Percentiles rank a stretch among this genome's conserved stretches.
Evolutionary conservation across 805 yeast species (phyloP).

Genomic region (Kodamaea lidongshanica): DNA sequence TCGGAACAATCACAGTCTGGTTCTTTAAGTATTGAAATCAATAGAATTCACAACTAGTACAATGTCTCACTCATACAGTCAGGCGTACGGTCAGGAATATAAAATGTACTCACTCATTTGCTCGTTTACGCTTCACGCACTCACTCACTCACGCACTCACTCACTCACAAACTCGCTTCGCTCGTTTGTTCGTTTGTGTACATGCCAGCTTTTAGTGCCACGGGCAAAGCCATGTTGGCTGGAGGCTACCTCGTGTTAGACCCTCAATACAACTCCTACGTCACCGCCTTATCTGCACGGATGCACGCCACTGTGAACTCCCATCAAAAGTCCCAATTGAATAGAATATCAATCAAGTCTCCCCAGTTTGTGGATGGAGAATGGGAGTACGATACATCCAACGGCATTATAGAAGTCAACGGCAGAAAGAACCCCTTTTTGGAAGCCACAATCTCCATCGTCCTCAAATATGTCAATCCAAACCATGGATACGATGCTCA

Average conservation of each 20-base stretch:
- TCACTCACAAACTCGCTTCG: too few species aligned
- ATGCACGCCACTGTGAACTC: slow-evolving; percentile 65
- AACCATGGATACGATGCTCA: slow-evolving; percentile 24
- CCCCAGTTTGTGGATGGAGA: slow-evolving; percentile 70
- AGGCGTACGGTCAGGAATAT: too few species aligned
- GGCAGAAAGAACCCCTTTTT: slow-evolving; percentile 64
- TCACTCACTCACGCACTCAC: too few species aligned
- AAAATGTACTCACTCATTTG: too few species aligned
- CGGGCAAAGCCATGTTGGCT: slow-evolving; percentile 90
- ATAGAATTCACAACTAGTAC: too few species aligned
- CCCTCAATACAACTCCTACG: slow-evolving; percentile 67
- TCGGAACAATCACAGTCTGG: too few species aligned
- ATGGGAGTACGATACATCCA: slow-evolving; percentile 52
- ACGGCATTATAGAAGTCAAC: slow-evolving; percentile 21
- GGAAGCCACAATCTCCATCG: slow-evolving; percentile 52
- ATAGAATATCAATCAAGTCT: slow-evolving; percentile 47
- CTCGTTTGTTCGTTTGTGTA: not conserved
- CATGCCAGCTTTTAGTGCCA: slow-evolving; percentile 70
- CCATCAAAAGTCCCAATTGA: slow-evolving; percentile 5
- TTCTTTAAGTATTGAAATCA: too few species aligned
- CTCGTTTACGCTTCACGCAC: too few species aligned
- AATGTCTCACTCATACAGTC: too few species aligned
- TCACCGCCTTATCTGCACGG: slow-evolving; percentile 80
- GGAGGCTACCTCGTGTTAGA: slow-evolving; percentile 93
- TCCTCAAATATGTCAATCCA: slow-evolving; percentile 46